Conservation (phyloP, 371 early-diverging fungal species). For the Edhazardia aedis region DNA sequence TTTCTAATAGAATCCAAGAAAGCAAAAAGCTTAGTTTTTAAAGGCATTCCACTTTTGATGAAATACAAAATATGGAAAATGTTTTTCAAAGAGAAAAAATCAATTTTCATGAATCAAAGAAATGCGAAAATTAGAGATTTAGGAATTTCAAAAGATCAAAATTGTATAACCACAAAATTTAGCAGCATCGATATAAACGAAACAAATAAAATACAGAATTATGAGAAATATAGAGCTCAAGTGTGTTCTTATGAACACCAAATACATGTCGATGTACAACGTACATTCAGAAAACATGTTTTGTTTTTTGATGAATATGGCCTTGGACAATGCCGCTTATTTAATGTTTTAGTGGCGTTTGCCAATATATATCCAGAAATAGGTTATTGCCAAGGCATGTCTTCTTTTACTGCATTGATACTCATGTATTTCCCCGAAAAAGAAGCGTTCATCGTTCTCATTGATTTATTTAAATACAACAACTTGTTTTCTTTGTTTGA, state of each 20-base stretch:
- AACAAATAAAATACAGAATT: too few species aligned
- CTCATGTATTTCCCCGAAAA: constrained; percentile 42
- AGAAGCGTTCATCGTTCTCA: constrained; percentile 38
- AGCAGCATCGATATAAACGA: too few species aligned
- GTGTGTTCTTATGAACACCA: constrained; percentile 27
- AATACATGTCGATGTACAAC: constrained; percentile 34
- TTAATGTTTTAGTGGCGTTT: constrained; percentile 43
- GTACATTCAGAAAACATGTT: constrained; percentile 27
- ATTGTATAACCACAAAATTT: too few species aligned
- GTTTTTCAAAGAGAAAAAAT: not conserved
- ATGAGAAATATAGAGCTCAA: too few species aligned
- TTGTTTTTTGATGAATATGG: constrained; percentile 31
- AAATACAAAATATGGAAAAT: not conserved
- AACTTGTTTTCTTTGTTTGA: constrained; percentile 42
- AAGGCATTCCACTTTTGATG: not conserved
- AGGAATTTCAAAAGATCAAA: too few species aligned
- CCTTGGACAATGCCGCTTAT: constrained; percentile 30
- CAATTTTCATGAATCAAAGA: not conserved
- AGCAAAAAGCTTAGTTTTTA: too few species aligned
- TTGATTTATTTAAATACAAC: constrained; percentile 28
- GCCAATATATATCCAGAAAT: constrained; percentile 37
- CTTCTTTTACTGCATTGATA: constrained; percentile 38
- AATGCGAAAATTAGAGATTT: too few species aligned
- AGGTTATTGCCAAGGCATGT: constrained; percentile 49
- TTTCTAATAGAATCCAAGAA: too few species aligned